Conservation (phyloP, 371 early-diverging fungal genomes). For the Rhizomucor miehei region DNA sequence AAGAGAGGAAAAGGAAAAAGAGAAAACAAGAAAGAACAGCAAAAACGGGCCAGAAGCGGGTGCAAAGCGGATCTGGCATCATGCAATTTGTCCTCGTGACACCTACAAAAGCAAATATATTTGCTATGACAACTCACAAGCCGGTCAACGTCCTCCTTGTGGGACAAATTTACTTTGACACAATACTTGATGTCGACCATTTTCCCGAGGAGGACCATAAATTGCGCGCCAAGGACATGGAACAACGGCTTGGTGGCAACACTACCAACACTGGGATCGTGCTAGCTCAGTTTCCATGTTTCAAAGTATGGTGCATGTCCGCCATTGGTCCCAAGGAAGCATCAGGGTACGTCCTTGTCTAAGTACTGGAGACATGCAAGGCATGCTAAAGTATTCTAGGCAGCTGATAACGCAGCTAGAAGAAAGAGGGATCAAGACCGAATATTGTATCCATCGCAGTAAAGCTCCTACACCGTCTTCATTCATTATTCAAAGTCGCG, state of each 20-base stretch:
- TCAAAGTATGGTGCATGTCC: constrained; percentile 47
- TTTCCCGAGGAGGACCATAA: constrained; percentile 66
- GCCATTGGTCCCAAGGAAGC: constrained; percentile 43
- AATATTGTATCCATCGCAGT: constrained; percentile 31
- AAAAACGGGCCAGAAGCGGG: neutral
- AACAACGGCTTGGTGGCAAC: constrained; percentile 68
- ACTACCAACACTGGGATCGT: constrained; percentile 60
- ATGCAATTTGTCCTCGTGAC: too few relatives aligned
- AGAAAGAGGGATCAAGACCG: constrained; percentile 33
- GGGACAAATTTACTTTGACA: constrained; percentile 52
- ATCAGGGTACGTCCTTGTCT: constrained; percentile 40
- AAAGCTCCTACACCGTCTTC: constrained; percentile 51
- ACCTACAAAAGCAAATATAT: too few relatives aligned
- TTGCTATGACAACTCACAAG: neutral
- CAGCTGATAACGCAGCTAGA: constrained; percentile 26
- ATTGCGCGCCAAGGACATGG: constrained; percentile 46
- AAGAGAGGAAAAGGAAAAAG: constrained; percentile 6
- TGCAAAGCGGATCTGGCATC: too few relatives aligned
- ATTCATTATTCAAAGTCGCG: constrained; percentile 55
- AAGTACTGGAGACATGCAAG: too few relatives aligned
- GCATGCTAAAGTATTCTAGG: too few relatives aligned
- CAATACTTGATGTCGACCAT: constrained; percentile 42
- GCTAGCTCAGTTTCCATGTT: constrained; percentile 44
- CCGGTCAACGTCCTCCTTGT: constrained; percentile 29
- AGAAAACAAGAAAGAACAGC: too few relatives aligned